Evolutionary conservation across 805 yeast genomes (phyloP).

Genomic region (Spathaspora gorwiae): DNA sequence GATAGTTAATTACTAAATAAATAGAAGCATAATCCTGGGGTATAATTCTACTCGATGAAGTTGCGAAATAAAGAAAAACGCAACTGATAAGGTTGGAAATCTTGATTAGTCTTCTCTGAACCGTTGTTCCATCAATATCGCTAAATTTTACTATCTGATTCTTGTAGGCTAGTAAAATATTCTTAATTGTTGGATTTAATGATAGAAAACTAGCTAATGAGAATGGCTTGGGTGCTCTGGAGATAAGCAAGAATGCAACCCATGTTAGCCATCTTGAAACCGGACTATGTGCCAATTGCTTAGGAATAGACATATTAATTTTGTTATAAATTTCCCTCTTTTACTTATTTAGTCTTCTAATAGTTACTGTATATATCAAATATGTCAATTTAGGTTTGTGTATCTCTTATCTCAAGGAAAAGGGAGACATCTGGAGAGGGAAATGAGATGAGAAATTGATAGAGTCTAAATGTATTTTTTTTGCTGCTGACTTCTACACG

Average conservation of each 20-base stretch:
- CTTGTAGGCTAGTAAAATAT: slow-evolving; percentile 3
- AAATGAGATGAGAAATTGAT: no score
- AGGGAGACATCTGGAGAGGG: no score
- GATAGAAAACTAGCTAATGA: slow-evolving; percentile 28
- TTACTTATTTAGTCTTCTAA: no score
- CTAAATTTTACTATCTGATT: slow-evolving; percentile 5
- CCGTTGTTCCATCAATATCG: background rate
- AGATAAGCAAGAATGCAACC: slow-evolving; percentile 19
- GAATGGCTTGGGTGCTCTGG: slow-evolving; percentile 19
- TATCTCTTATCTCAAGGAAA: no score
- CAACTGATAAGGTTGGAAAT: slow-evolving; percentile 22
- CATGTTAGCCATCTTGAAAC: slow-evolving; percentile 16
- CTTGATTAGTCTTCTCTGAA: slow-evolving; percentile 1
- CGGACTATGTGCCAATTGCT: no score
- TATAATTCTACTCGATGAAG: slow-evolving; percentile 18
- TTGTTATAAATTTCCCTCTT: no score
- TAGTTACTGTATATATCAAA: no score
- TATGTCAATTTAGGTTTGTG: no score
- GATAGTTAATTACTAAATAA: slow-evolving; percentile 27
- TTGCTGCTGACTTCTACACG: no score
- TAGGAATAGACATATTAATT: no score
- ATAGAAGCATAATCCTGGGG: slow-evolving; percentile 37
- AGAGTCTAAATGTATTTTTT: no score
- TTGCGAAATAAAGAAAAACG: slow-evolving; percentile 22
- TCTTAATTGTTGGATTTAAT: slow-evolving; percentile 26